Evolutionary conservation across 164 flowering plant species (phyloP), one percentile per base, ranked within the genome.

Genomic region (Tinospora cordifolia): DNA sequence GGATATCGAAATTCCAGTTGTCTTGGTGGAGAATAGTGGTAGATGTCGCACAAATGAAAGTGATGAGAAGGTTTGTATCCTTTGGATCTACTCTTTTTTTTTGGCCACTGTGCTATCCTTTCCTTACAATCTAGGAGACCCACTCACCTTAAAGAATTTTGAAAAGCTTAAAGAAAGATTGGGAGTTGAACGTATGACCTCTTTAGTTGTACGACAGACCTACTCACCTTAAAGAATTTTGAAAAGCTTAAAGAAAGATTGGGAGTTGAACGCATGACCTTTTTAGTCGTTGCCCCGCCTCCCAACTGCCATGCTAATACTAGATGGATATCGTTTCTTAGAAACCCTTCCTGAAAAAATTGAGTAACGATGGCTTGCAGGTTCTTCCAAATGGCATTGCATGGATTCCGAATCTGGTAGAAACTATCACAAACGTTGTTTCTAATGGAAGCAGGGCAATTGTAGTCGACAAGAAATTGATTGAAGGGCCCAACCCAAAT

Each of bases 11-110:
- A 79, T 87, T 69, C 96, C 94, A 63, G 89, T 92, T 76, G 89
- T 82, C 76, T 83, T 90, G 88, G 99, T 86, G 38, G 99, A 95
- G 85, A 95, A 95, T 74, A 90, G 98, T 78, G 94, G 97, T 63
- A 87, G 99, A 77, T 95, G 99, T 81, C 81, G 80, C 57, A 90
- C 88, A 81, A 92, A 92, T 79, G 98, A 87, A 19, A 71, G 17
- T 68, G 88, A 84, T 25, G 99, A 95, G 74, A 95, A 95, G 97
- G 99, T 86, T 62, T 15, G 70, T 71, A 27, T 59, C 46, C 21
- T 51, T 7, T 13, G 46, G 6, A 13, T 15, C 13, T 51, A 51
- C 2, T n/a, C 4, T 17, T 51, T 57, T 17, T 60, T 24, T n/a
- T n/a, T n/a, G n/a, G n/a, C n/a, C n/a, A n/a, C n/a, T n/a, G n/a